Conservation (phyloP, 2,329 filamentous ascomycete genomes). For the Diaporthe sp. region DNA sequence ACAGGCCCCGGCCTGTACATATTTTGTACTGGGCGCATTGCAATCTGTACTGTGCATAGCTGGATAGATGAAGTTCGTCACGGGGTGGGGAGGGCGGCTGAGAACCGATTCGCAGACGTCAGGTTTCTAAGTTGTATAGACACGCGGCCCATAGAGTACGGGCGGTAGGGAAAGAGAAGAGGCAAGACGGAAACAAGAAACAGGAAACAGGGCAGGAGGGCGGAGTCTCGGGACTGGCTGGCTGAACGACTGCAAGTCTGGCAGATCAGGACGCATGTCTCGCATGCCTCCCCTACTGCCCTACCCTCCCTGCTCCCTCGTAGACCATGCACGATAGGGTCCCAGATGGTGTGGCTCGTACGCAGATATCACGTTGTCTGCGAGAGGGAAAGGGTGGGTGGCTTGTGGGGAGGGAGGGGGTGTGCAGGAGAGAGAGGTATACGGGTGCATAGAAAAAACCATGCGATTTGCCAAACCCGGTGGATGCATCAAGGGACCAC, state of each 20-base stretch:
- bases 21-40: neutral
- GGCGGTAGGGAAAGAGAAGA: neutral
- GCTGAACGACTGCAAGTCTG: slow-evolving; percentile 24
- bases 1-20: neutral
- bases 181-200: neutral
- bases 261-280: slow-evolving; percentile 29
- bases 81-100: neutral
- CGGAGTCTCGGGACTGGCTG: neutral
- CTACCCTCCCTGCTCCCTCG: neutral
- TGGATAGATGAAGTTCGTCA: neutral
- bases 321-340: slow-evolving; percentile 4
- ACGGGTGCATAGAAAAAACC: neutral
- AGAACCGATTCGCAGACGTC: slow-evolving; percentile 21
- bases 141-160: neutral
- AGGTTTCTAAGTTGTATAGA: neutral
- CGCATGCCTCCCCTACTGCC: slow-evolving; percentile 3
- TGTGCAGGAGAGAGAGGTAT: neutral
- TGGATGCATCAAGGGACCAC: slow-evolving; percentile 26
- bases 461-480: slow-evolving; percentile 9
- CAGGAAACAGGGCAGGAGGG: neutral
- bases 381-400: neutral
- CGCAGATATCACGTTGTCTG: slow-evolving; percentile 19
- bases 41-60: neutral
- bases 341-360: slow-evolving; percentile 8
- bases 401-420: neutral